Base-by-base conservation (phyloP, 192 early-diverging fungal species). In the Entomortierella beljakovae region DNA sequence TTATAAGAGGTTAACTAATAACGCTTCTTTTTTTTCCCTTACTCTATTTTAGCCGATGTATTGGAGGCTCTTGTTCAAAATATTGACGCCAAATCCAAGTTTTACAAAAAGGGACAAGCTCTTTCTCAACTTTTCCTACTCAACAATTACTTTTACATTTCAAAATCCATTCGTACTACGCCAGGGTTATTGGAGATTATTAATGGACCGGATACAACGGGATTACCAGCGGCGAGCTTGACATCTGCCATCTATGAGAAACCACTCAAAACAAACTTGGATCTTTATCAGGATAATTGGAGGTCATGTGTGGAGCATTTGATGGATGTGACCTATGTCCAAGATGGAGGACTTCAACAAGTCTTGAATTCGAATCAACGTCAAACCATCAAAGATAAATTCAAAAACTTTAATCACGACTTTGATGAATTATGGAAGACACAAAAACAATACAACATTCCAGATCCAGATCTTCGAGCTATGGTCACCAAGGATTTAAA, bases 351-450 rank as follows among this genome's bases (percentile, higher is more conserved):
- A 6, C 84, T 90, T 26, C 86, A 87, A 15, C 90, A 85, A 7
- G 83, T 82, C 0, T 69, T 95, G 42, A 82, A 88, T 40, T 92
- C 85, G 48, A 80, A 79, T n/a, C 93, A 96, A 61, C 83, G 86
- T 7, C 88, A 92, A 51, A 65, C 79, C 43, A 86, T 96, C 64
- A 96, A 96, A 70, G 94, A 94, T 65, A 92, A 90, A 68, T 95
- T 96, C 85, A 94, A 92, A 91, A 90, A 87, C 59, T 96, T 96
- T 71, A 95, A 96, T 74, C 86, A 80, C 34, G 91, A 92, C 53
- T 91, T 96, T 81, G 95, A 96, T 29, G 92, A 92, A 34, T 75
- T 89, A 7, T 89, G 82, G 70, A 82, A 87, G 46, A 72, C 82
- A 15, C 94, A 95, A 58, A 90, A 89, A 59, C 76, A 82, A 7